Evolutionary conservation across 2,329 filamentous ascomycete species (phyloP).

Genomic region (Fusarium agapanthi): DNA sequence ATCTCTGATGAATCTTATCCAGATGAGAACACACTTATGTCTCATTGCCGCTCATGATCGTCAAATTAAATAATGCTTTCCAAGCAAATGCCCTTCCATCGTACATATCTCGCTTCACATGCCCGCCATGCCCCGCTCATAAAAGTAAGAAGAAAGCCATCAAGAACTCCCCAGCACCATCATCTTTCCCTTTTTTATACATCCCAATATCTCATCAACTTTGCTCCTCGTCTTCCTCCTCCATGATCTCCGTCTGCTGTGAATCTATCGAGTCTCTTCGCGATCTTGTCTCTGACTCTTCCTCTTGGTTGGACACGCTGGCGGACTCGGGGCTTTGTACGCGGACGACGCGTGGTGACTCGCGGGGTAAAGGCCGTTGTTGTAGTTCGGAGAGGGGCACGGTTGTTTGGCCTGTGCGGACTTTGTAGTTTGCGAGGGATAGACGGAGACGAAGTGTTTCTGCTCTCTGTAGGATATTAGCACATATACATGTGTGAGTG

Average conservation of each 20-base stretch:
- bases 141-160: slow-evolving; percentile 5
- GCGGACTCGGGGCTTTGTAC: slow-evolving; percentile 36
- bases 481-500: neutral
- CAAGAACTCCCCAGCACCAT: slow-evolving; percentile 24
- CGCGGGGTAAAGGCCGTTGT: slow-evolving; percentile 43
- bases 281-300: slow-evolving; percentile 1
- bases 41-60: slow-evolving; percentile 14
- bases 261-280: slow-evolving; percentile 30
- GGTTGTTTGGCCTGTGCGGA: slow-evolving; percentile 75
- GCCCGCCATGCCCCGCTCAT: slow-evolving; percentile 1
- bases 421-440: slow-evolving; percentile 76
- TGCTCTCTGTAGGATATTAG: slow-evolving; percentile 59
- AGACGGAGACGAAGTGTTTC: slow-evolving; percentile 75
- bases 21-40: slow-evolving; percentile 13
- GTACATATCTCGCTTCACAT: slow-evolving; percentile 9
- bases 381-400: slow-evolving; percentile 71
- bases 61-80: slow-evolving; percentile 8
- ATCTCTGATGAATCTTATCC: slow-evolving; percentile 23
- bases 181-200: neutral
- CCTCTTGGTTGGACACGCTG: neutral
- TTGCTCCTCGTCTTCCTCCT: slow-evolving; percentile 5
- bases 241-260: slow-evolving; percentile 25
- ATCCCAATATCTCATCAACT: neutral
- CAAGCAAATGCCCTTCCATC: neutral
- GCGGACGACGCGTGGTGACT: slow-evolving; percentile 34